Conservation (phyloP, 2,329 filamentous ascomycete species). For the Sporothrix pallida region DNA sequence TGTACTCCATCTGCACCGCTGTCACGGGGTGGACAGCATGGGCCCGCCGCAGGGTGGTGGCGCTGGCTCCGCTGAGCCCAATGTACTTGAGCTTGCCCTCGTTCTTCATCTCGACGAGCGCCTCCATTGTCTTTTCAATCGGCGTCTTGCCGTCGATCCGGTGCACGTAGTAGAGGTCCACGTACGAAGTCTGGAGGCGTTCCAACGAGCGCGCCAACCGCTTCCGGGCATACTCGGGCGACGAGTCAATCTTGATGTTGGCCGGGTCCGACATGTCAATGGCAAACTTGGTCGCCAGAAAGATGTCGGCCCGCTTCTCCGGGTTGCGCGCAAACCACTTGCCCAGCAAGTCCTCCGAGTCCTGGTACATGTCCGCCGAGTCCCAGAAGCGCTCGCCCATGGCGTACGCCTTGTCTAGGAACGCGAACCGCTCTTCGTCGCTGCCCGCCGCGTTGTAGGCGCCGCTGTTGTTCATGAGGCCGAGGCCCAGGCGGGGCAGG, state of each 20-base stretch:
- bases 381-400: constrained; percentile 53
- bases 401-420: constrained; percentile 52
- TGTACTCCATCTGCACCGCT: constrained; percentile 49
- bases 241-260: constrained; percentile 42
- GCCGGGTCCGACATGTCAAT: constrained; percentile 9
- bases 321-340: constrained; percentile 52
- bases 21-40: constrained; percentile 56
- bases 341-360: constrained; percentile 52
- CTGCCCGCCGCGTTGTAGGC: constrained; percentile 37
- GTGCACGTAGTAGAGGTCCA: constrained; percentile 63
- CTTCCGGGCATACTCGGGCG: constrained; percentile 42
- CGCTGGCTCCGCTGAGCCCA: constrained; percentile 59
- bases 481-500: constrained; percentile 48
- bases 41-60: constrained; percentile 58
- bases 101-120: constrained; percentile 52
- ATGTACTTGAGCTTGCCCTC: constrained; percentile 64
- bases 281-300: constrained; percentile 46
- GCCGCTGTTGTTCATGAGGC: constrained; percentile 50
- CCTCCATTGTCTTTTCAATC: constrained; percentile 54
- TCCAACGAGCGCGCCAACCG: constrained; percentile 48
- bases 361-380: constrained; percentile 51
- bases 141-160: constrained; percentile 55
- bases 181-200: constrained; percentile 55
- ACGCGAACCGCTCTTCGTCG: constrained; percentile 48
- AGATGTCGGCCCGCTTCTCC: constrained; percentile 49